Conservation (phyloP, 2,329 filamentous ascomycete species). For the Magnaporthiopsis incrustans region DNA sequence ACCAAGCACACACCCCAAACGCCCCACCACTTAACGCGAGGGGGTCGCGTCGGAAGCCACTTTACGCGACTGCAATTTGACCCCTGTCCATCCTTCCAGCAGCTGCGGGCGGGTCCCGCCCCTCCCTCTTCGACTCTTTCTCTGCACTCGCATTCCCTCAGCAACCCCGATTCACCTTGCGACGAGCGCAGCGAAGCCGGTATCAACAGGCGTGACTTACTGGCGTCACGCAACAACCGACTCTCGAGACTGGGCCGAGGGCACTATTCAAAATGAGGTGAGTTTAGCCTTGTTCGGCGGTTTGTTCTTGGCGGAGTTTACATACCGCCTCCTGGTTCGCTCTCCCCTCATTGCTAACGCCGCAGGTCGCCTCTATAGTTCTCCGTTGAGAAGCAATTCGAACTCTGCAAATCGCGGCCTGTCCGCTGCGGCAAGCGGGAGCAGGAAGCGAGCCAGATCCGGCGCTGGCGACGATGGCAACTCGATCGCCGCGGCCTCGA, state of each 20-base stretch:
- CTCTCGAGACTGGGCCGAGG: neutral
- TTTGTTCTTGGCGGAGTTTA: neutral
- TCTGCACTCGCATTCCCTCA: neutral
- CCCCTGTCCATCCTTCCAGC: neutral
- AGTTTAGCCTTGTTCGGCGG: neutral
- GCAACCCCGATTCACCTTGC: neutral
- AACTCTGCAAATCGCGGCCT: conserved; percentile 75
- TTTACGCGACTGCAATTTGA: neutral
- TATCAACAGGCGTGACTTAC: neutral
- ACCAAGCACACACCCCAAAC: neutral
- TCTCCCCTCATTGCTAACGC: neutral
- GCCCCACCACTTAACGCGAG: neutral
- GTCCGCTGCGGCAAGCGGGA: conserved; percentile 30
- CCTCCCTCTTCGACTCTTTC: conserved; percentile 9
- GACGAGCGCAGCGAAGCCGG: neutral
- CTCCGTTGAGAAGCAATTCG: conserved; percentile 73
- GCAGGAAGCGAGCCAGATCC: conserved; percentile 46
- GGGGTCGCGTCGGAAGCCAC: neutral
- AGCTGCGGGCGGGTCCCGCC: neutral
- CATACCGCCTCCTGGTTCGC: neutral
- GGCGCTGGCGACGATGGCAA: conserved; percentile 41
- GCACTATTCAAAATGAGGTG: neutral
- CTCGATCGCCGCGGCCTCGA: conserved; percentile 44
- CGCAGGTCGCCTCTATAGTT: conserved; percentile 40
- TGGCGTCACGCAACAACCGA: neutral